Conservation (phyloP, 441 rosid species). For the Populus hybrid region DNA sequence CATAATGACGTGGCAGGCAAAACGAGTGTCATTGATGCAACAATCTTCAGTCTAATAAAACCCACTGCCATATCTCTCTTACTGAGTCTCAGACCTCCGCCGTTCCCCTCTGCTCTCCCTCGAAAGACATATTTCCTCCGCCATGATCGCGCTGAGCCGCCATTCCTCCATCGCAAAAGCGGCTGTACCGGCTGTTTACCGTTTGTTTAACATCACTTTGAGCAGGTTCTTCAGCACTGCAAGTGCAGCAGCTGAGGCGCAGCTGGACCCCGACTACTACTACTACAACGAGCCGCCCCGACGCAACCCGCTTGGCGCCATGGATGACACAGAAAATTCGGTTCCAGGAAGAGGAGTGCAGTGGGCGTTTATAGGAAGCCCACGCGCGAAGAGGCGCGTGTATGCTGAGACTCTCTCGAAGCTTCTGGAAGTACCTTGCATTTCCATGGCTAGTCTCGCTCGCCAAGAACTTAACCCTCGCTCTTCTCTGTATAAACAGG, state of each 20-base stretch:
- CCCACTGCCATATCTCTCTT: too few species aligned
- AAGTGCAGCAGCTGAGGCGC: conserved; percentile 29
- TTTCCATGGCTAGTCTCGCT: conserved; percentile 52
- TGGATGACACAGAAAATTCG: conserved; percentile 20
- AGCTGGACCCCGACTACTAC: conserved; percentile 28
- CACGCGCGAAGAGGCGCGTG: conserved; percentile 43
- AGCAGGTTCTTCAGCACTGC: conserved; percentile 27
- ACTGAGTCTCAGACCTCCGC: too few species aligned
- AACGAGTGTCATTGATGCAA: background rate
- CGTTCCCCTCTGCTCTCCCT: background rate
- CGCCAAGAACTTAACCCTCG: conserved; percentile 48
- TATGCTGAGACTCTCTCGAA: conserved; percentile 43
- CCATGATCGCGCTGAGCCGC: conserved; percentile 30
- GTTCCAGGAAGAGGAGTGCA: conserved; percentile 42
- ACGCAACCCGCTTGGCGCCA: conserved; percentile 9
- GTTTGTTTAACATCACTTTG: conserved; percentile 3
- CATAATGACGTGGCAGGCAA: conserved; percentile 1
- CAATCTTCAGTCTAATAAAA: background rate
- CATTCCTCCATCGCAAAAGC: background rate
- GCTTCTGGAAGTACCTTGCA: conserved; percentile 44
- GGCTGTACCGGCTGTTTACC: conserved; percentile 13
- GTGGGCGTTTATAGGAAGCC: conserved; percentile 51
- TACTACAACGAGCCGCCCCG: conserved; percentile 7
- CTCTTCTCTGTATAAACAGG: conserved; percentile 32
- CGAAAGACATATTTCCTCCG: background rate